Evolutionary conservation across 768 basidiomycete species (phyloP), one percentile per base, ranked within the genome.

Genomic region (Lepiota venenata): DNA sequence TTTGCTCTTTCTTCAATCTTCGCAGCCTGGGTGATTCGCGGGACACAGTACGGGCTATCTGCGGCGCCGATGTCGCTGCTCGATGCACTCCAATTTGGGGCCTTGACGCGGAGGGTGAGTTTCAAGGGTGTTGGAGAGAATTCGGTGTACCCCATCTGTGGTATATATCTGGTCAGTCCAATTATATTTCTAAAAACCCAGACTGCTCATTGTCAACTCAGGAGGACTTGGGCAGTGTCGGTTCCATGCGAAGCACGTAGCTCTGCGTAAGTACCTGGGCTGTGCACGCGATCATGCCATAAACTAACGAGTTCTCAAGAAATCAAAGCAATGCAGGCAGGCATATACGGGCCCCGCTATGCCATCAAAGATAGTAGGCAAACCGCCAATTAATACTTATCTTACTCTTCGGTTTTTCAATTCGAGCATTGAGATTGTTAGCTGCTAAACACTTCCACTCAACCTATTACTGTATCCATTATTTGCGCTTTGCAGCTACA

Each of bases 211-310:
- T 22, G 3, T 45, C 21, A 3, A 40, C 15, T 6, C 46, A 78
- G 77, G 82, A 6, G 85, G 84, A 60, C 63, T 88, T 11, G 80
- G 80, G 0, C 57, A 81, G 56, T 80, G 78, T 54, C 74, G 86
- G 0, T 87, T 86, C 74, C 75, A 84, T 64, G 86, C 87, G 3
- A 85, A 79, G 54, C 82, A 82, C 59, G 49, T 87, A 14, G 84
- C 86, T 0, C 71, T 88, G 32, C 85, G 85, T 88, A 59, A 66
- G 84, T 78, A 4, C 36, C 7, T 56, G 22, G 25, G 15, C 16
- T 27, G 49, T 21, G 29, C 25, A 50, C 27, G 3, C 45, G 56
- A 21, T 32, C 27, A 21, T 25, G 1, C 14, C 7, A 29, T 20
- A 4, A 11, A 4, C n/a, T 5, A n/a, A 37, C 36, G 5, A 46